Evolutionary conservation across 441 rosid species (phyloP), one percentile per base, ranked within the genome.

Genomic region (Adansonia madagascariensis): DNA sequence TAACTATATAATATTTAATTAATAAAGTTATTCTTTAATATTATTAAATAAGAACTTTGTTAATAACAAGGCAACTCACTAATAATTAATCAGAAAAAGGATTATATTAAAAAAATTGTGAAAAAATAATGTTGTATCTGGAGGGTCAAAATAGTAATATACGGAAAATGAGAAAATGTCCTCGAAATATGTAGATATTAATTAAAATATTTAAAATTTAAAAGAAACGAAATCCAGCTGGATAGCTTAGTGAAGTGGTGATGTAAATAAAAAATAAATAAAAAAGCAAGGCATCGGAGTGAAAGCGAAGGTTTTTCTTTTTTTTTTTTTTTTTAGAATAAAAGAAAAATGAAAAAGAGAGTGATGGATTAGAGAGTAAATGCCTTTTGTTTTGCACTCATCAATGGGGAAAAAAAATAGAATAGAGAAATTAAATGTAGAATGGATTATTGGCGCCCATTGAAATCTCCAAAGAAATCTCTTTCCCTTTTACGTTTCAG

Each of bases 381-480:
- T 79, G 81, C 80, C 47, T 57, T 77, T 84, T 71, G 82, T 81
- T 77, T 75, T 84, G 39, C 65, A 64, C 60, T 61, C 75, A 84
- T 84, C n/a, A 74, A 83, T 56, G 44, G 11, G 39, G 20, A 43
- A 2, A 35, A 44, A 69, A 12, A 31, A 8, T 3, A 3, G 35
- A 6, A 39, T 8, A 39, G 17, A 15, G 1, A 65, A 17, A 65
- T 4, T 4, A 9, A 43, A 17, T 4, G 10, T 5, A 3, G 41
- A 43, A 43, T 66, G 27, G 52, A 12, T 65, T 41, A 44, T 66
- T 66, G 71, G 71, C 72, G 72, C 72, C 27, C 67, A 62, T 18
- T 62, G 39, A 62, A 62, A 62, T 31, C 43, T 18, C 39, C 35
- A 12, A 11, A 47, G 3, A 6, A 4, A 11, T 3, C 15, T 10